Conservation (phyloP, 768 basidiomycete genomes). For the Podaxis sp. region DNA sequence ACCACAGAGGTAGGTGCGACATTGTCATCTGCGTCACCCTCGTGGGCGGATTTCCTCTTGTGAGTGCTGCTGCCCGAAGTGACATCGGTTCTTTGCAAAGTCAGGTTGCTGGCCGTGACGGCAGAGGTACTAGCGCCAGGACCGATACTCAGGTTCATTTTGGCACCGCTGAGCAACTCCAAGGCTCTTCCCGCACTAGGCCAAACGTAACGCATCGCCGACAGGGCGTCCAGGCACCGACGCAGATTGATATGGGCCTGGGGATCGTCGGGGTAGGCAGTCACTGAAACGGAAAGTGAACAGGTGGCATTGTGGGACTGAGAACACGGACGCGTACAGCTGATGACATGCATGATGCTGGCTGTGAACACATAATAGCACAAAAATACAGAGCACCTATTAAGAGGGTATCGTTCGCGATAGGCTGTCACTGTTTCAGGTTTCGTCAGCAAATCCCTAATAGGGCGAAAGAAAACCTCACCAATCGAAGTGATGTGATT, state of each 20-base stretch:
- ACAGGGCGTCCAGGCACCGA: constrained; percentile 66
- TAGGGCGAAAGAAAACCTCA: constrained; percentile 25
- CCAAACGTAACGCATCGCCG: constrained; percentile 69
- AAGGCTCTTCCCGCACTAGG: constrained; percentile 73
- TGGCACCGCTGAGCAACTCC: constrained; percentile 68
- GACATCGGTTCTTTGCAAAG: background rate
- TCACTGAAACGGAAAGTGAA: constrained; percentile 40
- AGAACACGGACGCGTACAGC: constrained; percentile 44
- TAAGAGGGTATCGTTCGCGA: constrained; percentile 59
- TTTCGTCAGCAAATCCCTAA: constrained; percentile 1
- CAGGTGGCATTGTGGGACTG: background rate
- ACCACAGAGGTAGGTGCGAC: background rate
- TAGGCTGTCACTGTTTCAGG: constrained; percentile 49
- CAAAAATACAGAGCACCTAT: constrained; percentile 64
- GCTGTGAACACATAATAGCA: constrained; percentile 82
- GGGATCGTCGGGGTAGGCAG: constrained; percentile 62
- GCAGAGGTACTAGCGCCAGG: constrained; percentile 20
- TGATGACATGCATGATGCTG: constrained; percentile 75
- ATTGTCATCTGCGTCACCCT: background rate
- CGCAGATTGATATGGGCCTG: constrained; percentile 63
- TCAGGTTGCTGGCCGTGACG: background rate
- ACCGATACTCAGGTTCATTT: constrained; percentile 33
- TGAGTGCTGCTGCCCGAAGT: constrained; percentile 32
- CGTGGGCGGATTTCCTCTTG: constrained; percentile 57
- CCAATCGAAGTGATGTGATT: constrained; percentile 75